A percentile compares a stretch with the other conserved stretches of the same genome.
Evolutionary conservation across 1,284 basidiomycete species (phyloP).

Genomic region (Rhodotorula sp.): DNA sequence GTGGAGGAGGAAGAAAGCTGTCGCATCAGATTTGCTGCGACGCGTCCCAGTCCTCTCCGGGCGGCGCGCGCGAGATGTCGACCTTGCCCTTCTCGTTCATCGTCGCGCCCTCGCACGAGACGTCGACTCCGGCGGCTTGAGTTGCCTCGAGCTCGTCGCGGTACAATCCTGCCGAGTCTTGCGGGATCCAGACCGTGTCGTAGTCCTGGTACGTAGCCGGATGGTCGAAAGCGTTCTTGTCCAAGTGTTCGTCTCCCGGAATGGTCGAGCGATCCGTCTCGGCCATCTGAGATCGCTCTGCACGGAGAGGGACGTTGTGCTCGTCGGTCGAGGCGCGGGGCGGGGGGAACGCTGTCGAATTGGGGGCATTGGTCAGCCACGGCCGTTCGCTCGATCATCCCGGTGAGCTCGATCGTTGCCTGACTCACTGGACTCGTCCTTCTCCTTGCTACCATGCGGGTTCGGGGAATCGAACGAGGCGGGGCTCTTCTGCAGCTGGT

Average conservation of each 20-base stretch:
- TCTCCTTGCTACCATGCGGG: slow-evolving; percentile 35
- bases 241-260: slow-evolving; percentile 32
- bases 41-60: slow-evolving; percentile 37
- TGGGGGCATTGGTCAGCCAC: slow-evolving; percentile 47
- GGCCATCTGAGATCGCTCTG: neutral
- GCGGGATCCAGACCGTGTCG: slow-evolving; percentile 74
- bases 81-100: slow-evolving; percentile 40
- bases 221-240: slow-evolving; percentile 42
- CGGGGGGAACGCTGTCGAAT: slow-evolving; percentile 65
- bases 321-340: slow-evolving; percentile 57
- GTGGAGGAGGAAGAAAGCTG: neutral
- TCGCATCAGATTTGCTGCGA: slow-evolving; percentile 12
- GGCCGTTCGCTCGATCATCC: too few relatives aligned
- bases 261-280: slow-evolving; percentile 12
- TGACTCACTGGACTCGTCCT: slow-evolving; percentile 36
- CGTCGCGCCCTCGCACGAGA: slow-evolving; percentile 31
- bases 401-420: too few relatives aligned
- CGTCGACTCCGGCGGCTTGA: slow-evolving; percentile 32
- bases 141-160: slow-evolving; percentile 62
- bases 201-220: slow-evolving; percentile 48
- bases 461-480: slow-evolving; percentile 15
- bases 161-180: slow-evolving; percentile 65
- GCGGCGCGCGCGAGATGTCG: slow-evolving; percentile 32
- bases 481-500: neutral
- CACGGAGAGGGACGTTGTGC: slow-evolving; percentile 5